Conservation (phyloP, 371 early-diverging fungal species). For the Haplosporangium sp. region DNA sequence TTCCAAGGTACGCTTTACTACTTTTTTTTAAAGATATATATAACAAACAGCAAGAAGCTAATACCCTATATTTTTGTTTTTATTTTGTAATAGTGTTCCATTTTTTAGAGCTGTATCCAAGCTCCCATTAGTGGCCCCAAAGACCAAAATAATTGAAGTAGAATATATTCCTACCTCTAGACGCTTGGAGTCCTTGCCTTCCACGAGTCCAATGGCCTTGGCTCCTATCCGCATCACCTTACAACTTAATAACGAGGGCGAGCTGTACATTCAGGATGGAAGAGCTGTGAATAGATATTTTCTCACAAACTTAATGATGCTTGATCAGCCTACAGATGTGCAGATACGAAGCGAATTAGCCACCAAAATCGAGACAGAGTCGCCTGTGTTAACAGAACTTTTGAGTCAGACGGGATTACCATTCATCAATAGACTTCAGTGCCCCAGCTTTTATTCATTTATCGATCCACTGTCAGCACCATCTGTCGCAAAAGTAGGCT, state of each 20-base stretch:
- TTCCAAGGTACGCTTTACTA: conserved; percentile 16
- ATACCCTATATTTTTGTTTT: background rate
- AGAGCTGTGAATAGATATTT: conserved; percentile 8
- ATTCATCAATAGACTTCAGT: conserved; percentile 21
- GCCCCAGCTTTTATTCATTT: conserved; percentile 43
- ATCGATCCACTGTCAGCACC: background rate
- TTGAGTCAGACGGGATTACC: conserved; percentile 12
- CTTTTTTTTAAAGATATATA: background rate
- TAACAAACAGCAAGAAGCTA: background rate
- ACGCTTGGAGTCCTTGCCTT: background rate
- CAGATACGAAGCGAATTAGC: conserved; percentile 36
- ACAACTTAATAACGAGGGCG: conserved; percentile 27
- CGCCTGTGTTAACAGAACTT: conserved; percentile 12
- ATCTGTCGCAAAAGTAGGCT: conserved; percentile 32
- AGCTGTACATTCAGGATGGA: conserved; percentile 17
- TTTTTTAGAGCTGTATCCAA: conserved; percentile 36
- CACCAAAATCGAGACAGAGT: conserved; percentile 10
- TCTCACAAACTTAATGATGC: conserved; percentile 43
- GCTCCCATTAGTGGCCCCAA: conserved; percentile 14
- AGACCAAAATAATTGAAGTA: conserved; percentile 37
- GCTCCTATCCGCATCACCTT: conserved; percentile 18
- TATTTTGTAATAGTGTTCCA: conserved; percentile 23
- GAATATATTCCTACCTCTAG: conserved; percentile 37
- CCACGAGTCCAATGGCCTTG: background rate
- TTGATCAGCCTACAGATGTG: conserved; percentile 44